A percentile compares a stretch with the other conserved stretches of the same genome.
These are phyloP conservation scores for Hanseniaspora meyeri DNA, from an alignment of 805 yeast genomes.

Conservation along the genomic window DNA sequence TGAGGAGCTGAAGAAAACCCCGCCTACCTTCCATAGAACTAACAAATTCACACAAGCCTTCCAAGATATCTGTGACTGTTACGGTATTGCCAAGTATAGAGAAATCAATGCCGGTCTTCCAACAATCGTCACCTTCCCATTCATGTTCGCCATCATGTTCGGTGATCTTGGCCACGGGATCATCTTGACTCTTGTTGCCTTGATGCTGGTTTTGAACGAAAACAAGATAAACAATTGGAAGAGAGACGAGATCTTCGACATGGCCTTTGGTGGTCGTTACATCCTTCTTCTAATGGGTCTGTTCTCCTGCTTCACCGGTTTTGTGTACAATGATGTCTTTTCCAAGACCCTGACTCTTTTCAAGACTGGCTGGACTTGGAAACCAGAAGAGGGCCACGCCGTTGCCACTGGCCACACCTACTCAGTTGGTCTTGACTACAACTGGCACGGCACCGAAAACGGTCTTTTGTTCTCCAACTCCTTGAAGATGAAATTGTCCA, in stretches of 20 bases:
- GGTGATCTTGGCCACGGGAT: slow-evolving; percentile 77
- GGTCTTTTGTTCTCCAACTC: slow-evolving; percentile 58
- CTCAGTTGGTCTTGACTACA: slow-evolving; percentile 54
- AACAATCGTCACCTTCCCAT: slow-evolving; percentile 63
- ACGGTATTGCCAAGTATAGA: slow-evolving; percentile 62
- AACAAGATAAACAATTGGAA: slow-evolving; percentile 39
- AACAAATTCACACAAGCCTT: slow-evolving; percentile 59
- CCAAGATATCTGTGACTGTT: slow-evolving; percentile 64
- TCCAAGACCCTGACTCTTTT: slow-evolving; percentile 60
- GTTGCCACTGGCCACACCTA: slow-evolving; percentile 35
- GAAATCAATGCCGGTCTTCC: slow-evolving; percentile 69
- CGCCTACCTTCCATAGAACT: slow-evolving; percentile 59
- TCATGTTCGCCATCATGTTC: slow-evolving; percentile 75
- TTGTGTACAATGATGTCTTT: slow-evolving; percentile 59
- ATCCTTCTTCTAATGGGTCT: slow-evolving; percentile 57
- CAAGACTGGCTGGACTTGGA: slow-evolving; percentile 62
- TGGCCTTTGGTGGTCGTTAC: slow-evolving; percentile 64
- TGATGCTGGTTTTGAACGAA: slow-evolving; percentile 44
- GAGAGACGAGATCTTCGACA: slow-evolving; percentile 63
- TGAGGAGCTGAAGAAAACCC: slow-evolving; percentile 47
- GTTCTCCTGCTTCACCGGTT: slow-evolving; percentile 64
- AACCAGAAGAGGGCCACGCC: slow-evolving; percentile 36
- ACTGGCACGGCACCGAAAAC: slow-evolving; percentile 74
- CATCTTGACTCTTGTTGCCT: slow-evolving; percentile 45
- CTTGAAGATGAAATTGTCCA: slow-evolving; percentile 65